phyloP scores from a whole-genome alignment of 164 flowering plant genomes.

The Warburgia ugandensis region DNA sequence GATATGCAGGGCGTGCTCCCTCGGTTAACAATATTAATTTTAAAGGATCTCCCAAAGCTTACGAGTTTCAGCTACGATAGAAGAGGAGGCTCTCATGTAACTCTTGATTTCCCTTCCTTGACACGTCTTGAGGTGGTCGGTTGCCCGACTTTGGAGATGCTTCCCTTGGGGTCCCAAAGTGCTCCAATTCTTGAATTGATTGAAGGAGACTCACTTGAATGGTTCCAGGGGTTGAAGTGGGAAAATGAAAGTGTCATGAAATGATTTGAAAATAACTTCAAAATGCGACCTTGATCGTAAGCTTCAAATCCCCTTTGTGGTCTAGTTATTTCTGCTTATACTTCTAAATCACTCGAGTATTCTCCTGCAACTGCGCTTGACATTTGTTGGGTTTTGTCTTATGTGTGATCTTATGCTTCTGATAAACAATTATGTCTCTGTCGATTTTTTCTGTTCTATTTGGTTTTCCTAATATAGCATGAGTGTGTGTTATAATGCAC shows the following conservation, averaged over 20 bases:
- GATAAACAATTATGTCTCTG: too few relatives aligned
- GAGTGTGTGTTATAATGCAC: too few relatives aligned
- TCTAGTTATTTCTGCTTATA: too few relatives aligned
- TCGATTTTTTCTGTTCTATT: too few relatives aligned
- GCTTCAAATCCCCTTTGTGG: too few relatives aligned
- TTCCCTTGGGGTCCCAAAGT: neutral
- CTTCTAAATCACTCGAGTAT: too few relatives aligned
- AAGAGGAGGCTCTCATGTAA: neutral
- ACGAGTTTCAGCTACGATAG: slow-evolving; percentile 5
- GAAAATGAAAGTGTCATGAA: neutral
- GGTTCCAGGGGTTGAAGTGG: slow-evolving; percentile 4
- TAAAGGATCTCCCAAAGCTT: neutral
- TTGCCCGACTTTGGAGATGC: neutral
- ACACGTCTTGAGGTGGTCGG: neutral
- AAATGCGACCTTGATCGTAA: too few relatives aligned
- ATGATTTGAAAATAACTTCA: too few relatives aligned
- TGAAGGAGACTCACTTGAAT: neutral
- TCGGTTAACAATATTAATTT: neutral
- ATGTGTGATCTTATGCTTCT: too few relatives aligned
- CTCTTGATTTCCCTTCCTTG: slow-evolving; percentile 5
- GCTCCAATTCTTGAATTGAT: slow-evolving; percentile 1
- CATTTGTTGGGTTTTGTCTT: too few relatives aligned
- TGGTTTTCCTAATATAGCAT: too few relatives aligned
- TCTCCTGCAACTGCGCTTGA: too few relatives aligned
- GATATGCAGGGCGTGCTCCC: slow-evolving; percentile 2